Conservation (phyloP, 352 stramenopile species). For the Thalassiosira livingstoniorum region DNA sequence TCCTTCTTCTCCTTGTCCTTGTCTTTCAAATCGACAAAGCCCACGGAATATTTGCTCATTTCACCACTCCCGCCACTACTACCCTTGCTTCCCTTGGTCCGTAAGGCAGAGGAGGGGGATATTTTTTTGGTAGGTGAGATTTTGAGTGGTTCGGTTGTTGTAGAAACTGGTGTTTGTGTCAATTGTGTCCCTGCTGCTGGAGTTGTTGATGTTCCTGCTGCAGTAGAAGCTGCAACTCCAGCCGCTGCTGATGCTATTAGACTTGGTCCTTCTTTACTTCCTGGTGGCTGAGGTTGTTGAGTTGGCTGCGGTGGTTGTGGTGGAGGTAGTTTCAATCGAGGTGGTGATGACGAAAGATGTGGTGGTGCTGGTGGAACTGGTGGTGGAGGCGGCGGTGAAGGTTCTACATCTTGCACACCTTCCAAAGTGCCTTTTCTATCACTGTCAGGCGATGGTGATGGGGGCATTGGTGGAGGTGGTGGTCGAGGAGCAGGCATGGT, state of each 20-base stretch:
- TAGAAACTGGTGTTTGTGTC: background rate
- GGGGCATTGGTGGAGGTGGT: no score
- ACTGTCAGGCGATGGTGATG: no score
- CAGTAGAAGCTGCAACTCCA: background rate
- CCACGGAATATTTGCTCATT: no score
- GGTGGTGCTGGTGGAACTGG: background rate
- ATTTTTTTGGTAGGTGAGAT: background rate
- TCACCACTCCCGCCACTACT: no score
- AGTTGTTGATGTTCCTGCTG: background rate
- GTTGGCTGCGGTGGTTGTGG: background rate
- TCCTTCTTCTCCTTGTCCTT: no score
- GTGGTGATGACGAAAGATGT: background rate
- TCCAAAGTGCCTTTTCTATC: no score
- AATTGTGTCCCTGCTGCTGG: background rate
- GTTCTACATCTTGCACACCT: no score
- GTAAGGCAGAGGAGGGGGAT: background rate
- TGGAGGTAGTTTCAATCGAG: background rate
- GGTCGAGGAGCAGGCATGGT: no score
- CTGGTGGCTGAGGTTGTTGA: background rate
- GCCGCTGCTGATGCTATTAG: slow-evolving; percentile 7
- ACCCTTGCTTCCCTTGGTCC: no score
- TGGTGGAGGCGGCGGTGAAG: background rate
- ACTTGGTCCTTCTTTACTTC: background rate
- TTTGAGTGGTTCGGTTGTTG: background rate
- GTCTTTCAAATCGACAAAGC: no score